A percentile compares a stretch with the other conserved stretches of the same genome.
phyloP scores from a whole-genome alignment of 306 rosid genomes.

The Prunus armeniaca region DNA sequence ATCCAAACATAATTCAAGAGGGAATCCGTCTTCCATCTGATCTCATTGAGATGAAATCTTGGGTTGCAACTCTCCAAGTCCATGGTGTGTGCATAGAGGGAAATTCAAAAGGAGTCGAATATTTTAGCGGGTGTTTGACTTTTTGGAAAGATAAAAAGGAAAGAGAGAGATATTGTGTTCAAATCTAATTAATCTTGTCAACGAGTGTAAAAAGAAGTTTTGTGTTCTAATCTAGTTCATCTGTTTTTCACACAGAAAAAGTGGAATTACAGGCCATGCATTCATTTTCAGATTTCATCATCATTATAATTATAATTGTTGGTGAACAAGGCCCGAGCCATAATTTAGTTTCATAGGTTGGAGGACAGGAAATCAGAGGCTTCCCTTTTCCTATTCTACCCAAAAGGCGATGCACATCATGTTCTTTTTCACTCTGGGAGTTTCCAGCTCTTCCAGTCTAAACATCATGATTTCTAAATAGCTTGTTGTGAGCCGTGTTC shows the following conservation, averaged over 20 bases:
- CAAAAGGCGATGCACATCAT: background rate
- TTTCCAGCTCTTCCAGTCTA: background rate
- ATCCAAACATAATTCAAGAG: background rate
- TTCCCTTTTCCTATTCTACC: background rate
- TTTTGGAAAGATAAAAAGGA: background rate
- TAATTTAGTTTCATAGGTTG: background rate
- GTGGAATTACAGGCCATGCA: background rate
- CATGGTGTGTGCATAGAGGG: background rate
- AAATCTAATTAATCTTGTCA: background rate
- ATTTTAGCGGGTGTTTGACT: background rate
- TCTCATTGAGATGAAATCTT: too few species aligned
- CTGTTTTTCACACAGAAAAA: background rate
- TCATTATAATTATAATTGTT: background rate
- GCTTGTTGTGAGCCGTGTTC: too few species aligned
- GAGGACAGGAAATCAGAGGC: background rate
- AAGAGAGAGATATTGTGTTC: background rate
- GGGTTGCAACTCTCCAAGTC: background rate
- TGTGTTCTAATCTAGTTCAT: background rate
- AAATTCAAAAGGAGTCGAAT: background rate
- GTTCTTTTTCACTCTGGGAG: background rate
- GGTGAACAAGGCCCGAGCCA: background rate
- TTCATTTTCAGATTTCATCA: background rate
- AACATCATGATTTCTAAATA: too few species aligned
- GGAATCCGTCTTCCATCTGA: background rate
- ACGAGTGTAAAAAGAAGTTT: background rate